These are phyloP conservation scores for Quercus cerris DNA, from an alignment of 306 rosid species.

Conservation along the genomic window DNA sequence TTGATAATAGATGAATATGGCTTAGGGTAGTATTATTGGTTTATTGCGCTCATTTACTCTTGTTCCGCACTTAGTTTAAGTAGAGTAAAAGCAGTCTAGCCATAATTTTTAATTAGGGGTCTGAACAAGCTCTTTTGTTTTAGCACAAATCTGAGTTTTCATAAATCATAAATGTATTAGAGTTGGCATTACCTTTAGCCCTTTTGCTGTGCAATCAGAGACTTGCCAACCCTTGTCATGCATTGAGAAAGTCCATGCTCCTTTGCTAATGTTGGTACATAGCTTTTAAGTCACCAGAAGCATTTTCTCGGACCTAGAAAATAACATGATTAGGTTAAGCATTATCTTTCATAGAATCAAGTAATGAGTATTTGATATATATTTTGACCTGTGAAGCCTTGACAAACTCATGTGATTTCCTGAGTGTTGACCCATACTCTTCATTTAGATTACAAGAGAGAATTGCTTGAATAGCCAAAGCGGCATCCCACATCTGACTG, in stretches of 20 bases:
- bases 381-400: slow-evolving; percentile 58
- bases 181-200: slow-evolving; percentile 37
- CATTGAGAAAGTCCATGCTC: slow-evolving; percentile 57
- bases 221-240: slow-evolving; percentile 59
- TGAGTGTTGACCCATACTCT: slow-evolving; percentile 43
- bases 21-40: no score
- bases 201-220: slow-evolving; percentile 68
- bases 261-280: slow-evolving; percentile 49
- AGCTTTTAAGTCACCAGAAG: slow-evolving; percentile 35
- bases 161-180: background rate
- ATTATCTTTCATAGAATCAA: background rate
- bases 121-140: no score
- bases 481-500: slow-evolving; percentile 53
- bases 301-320: slow-evolving; percentile 44
- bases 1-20: no score
- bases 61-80: no score
- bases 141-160: no score
- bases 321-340: background rate
- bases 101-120: no score
- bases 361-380: background rate
- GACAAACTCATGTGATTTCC: slow-evolving; percentile 53
- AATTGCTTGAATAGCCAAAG: slow-evolving; percentile 54
- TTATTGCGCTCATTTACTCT: no score
- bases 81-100: no score
- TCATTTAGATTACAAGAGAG: slow-evolving; percentile 41